Conservation (phyloP, 2,329 filamentous ascomycete genomes). For the Conoideocrella luteorostrata region DNA sequence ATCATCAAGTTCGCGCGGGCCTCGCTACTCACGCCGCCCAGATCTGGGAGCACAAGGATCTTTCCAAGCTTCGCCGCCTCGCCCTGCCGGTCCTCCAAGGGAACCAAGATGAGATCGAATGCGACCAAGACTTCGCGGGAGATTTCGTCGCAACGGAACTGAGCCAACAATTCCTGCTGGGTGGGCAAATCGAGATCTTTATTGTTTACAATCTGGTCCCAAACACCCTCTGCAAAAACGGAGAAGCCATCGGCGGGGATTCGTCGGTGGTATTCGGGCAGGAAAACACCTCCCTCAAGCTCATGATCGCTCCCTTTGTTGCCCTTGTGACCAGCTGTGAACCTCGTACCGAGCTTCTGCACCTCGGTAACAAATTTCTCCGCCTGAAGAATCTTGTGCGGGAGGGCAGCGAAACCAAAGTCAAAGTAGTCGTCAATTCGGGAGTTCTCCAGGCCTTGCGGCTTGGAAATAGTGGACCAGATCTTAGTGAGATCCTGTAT, state of each 20-base stretch:
- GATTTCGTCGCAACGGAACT: slow-evolving; percentile 97
- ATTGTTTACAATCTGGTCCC: slow-evolving; percentile 98
- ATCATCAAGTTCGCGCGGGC: slow-evolving; percentile 69
- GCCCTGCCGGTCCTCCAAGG: slow-evolving; percentile 80
- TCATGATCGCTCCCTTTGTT: slow-evolving; percentile 64
- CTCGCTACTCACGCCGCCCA: slow-evolving; percentile 66
- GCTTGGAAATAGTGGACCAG: slow-evolving; percentile 90
- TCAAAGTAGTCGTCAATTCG: slow-evolving; percentile 97
- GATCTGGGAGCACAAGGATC: slow-evolving; percentile 62
- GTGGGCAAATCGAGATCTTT: slow-evolving; percentile 96
- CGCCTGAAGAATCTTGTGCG: slow-evolving; percentile 93
- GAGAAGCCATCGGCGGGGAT: slow-evolving; percentile 98
- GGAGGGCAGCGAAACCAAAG: slow-evolving; percentile 91
- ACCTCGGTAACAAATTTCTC: slow-evolving; percentile 84
- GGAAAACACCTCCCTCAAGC: slow-evolving; percentile 72
- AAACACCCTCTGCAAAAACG: slow-evolving; percentile 85
- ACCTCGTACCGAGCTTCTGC: slow-evolving; percentile 70
- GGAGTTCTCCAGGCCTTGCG: slow-evolving; percentile 77
- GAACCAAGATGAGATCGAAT: slow-evolving; percentile 76
- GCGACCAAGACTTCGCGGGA: slow-evolving; percentile 75
- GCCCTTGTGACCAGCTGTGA: slow-evolving; percentile 73
- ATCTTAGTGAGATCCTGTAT: slow-evolving; percentile 87
- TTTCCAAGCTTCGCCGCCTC: slow-evolving; percentile 68
- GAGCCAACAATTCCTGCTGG: slow-evolving; percentile 91
- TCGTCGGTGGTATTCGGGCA: slow-evolving; percentile 89